A percentile compares a stretch with the other conserved stretches of the same genome.
Evolutionary conservation across 805 yeast genomes (phyloP).

Genomic region (Ogataea corticis): DNA sequence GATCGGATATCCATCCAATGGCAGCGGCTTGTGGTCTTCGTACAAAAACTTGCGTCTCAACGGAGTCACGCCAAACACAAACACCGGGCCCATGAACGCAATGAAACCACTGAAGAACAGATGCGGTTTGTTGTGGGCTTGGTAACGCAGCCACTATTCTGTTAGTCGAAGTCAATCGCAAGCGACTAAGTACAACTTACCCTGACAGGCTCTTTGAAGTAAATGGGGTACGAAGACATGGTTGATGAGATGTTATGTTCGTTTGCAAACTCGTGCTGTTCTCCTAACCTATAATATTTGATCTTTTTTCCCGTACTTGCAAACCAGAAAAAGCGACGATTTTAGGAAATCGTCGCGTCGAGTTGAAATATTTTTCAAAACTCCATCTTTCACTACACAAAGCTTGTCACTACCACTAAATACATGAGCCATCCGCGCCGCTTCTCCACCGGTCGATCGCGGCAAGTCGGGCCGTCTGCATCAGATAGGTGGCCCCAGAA

Average conservation of each 20-base stretch:
- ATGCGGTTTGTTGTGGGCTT: conserved; percentile 76
- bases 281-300: neutral
- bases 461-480: too few species aligned
- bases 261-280: neutral
- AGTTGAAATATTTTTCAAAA: neutral
- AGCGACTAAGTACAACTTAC: too few species aligned
- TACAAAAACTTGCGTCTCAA: conserved; percentile 68
- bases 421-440: too few species aligned
- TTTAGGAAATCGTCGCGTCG: neutral
- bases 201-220: conserved; percentile 61
- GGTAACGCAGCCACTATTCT: conserved; percentile 68
- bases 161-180: conserved; percentile 4
- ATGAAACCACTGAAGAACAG: conserved; percentile 62
- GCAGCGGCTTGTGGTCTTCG: conserved; percentile 65
- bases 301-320: neutral
- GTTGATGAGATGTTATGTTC: neutral
- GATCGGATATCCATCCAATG: conserved; percentile 54
- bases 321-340: neutral
- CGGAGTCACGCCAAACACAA: conserved; percentile 60
- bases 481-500: too few species aligned
- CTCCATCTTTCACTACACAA: too few species aligned
- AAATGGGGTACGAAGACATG: conserved; percentile 46
- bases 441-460: too few species aligned
- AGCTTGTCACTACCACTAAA: too few species aligned
- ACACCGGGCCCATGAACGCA: conserved; percentile 68